A percentile compares a stretch with the other conserved stretches of the same genome.
Conservation (phyloP, 805 yeast genomes). For the Candida anglica region DNA sequence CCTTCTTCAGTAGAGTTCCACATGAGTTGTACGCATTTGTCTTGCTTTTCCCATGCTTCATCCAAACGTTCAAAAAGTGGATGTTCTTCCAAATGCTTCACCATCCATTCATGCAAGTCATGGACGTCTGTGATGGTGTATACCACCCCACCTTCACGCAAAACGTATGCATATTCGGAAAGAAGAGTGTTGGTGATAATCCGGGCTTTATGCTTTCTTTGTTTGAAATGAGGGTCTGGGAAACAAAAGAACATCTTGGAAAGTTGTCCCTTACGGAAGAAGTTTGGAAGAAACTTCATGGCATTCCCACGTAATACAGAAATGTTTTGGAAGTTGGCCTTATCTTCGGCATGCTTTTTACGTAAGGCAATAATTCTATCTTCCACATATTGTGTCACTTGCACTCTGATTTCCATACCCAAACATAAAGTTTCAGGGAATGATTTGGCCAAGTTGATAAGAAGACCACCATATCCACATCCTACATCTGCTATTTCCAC, state of each 20-base stretch:
- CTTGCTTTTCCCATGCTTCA: constrained; percentile 75
- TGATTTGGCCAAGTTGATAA: constrained; percentile 72
- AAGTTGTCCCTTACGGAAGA: constrained; percentile 77
- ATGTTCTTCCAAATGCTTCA: constrained; percentile 80
- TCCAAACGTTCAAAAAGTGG: constrained; percentile 83
- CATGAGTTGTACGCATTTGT: constrained; percentile 84
- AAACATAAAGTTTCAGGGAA: constrained; percentile 72
- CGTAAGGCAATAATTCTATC: constrained; percentile 91
- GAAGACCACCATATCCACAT: constrained; percentile 94
- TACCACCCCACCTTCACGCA: constrained; percentile 80
- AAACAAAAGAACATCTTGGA: constrained; percentile 95
- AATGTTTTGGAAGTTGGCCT: constrained; percentile 68
- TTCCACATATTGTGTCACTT: constrained; percentile 95
- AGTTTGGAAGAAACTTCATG: constrained; percentile 95
- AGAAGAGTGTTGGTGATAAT: constrained; percentile 86
- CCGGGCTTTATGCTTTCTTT: constrained; percentile 95
- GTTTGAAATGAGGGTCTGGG: constrained; percentile 99
- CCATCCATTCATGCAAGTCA: constrained; percentile 97
- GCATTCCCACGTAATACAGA: constrained; percentile 92
- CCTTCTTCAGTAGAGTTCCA: constrained; percentile 96
- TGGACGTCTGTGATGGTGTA: constrained; percentile 95
- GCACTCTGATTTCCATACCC: constrained; percentile 98
- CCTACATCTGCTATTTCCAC: constrained; percentile 96
- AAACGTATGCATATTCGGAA: constrained; percentile 87
- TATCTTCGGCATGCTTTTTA: constrained; percentile 38